Conservation (phyloP, 306 rosid genomes). For the Prunus dulcis region DNA sequence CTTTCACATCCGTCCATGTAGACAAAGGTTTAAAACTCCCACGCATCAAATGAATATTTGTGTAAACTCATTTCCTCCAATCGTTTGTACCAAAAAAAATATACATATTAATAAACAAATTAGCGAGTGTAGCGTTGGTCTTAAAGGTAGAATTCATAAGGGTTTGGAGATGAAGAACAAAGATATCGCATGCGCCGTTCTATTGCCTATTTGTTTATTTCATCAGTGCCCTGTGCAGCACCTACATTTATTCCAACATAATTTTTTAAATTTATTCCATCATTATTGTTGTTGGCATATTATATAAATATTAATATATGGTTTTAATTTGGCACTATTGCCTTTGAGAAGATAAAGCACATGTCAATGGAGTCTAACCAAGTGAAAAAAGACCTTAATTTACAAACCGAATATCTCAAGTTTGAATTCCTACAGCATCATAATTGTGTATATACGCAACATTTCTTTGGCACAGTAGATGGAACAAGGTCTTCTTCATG, state of each 20-base stretch:
- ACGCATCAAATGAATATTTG: no score
- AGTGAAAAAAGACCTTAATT: accelerated
- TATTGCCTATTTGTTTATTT: not conserved
- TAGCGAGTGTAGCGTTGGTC: no score
- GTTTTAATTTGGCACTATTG: not conserved
- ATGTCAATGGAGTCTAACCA: accelerated
- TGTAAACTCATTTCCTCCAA: no score
- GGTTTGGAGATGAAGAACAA: not conserved
- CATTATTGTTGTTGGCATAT: not conserved
- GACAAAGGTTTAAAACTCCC: accelerated
- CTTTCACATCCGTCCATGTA: no score
- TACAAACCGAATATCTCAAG: no score
- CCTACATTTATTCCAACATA: not conserved
- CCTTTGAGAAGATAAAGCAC: not conserved
- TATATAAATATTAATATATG: not conserved
- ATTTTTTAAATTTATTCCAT: not conserved
- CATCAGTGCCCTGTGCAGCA: not conserved
- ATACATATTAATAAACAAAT: no score
- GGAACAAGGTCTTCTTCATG: not conserved
- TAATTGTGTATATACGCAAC: no score
- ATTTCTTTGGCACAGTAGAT: no score
- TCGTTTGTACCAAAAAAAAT: no score
- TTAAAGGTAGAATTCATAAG: not conserved
- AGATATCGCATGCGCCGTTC: not conserved
- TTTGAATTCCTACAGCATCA: accelerated